phyloP scores from a whole-genome alignment of 2,329 filamentous ascomycete species.

The Phyllosticta citriasiana region DNA sequence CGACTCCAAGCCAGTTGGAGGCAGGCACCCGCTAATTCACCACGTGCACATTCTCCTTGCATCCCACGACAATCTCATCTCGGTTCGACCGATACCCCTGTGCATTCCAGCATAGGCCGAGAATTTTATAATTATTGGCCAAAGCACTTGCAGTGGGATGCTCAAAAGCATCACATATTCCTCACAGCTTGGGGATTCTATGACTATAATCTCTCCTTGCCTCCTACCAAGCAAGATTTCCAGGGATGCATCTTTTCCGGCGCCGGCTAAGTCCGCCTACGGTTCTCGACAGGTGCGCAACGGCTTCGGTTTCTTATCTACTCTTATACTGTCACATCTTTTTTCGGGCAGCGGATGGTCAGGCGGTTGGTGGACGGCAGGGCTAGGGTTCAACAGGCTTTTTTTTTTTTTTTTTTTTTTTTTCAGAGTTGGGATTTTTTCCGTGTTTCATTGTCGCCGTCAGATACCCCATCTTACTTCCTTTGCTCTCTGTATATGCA shows the following conservation, averaged over 20 bases:
- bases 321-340: neutral
- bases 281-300: neutral
- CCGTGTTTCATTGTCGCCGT: neutral
- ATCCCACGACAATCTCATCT: neutral
- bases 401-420: too few relatives aligned
- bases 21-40: constrained; percentile 11
- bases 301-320: neutral
- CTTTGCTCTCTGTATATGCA: neutral
- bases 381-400: neutral
- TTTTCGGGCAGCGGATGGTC: neutral
- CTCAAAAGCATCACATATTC: neutral
- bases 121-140: neutral
- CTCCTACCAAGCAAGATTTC: neutral
- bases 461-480: neutral
- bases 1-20: constrained; percentile 13
- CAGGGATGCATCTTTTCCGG: neutral
- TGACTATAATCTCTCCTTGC: neutral
- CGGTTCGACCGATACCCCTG: neutral
- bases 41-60: neutral
- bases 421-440: neutral
- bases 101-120: neutral
- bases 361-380: neutral
- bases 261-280: neutral
- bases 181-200: neutral
- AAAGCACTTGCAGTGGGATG: neutral